Conservation (phyloP, 2,329 filamentous ascomycete genomes). For the Biscogniauxia sp. region DNA sequence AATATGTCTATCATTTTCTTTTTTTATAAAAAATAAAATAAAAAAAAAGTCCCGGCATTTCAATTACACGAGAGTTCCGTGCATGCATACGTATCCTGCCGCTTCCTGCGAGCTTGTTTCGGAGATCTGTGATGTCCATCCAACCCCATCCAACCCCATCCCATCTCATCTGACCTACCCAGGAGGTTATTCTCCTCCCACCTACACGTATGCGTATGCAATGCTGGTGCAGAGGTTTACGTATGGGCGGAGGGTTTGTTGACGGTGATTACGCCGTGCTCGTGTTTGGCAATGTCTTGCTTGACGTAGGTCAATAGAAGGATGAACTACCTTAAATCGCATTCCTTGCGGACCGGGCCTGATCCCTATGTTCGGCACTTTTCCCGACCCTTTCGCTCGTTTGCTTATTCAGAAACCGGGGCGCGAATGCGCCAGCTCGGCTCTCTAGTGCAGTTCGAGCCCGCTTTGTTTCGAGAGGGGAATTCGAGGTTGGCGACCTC, state of each 20-base stretch:
- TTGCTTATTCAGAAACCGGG: background rate
- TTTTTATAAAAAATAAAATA: no score
- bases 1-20: no score
- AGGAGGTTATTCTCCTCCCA: no score
- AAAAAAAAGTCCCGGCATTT: no score
- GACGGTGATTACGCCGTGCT: background rate
- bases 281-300: background rate
- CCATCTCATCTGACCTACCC: no score
- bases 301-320: background rate
- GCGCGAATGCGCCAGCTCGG: no score
- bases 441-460: no score
- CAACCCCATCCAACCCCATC: no score
- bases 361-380: background rate
- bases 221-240: background rate
- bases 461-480: no score
- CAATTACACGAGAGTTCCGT: background rate
- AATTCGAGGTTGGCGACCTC: no score
- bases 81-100: background rate
- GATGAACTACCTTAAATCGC: background rate
- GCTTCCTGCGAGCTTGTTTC: background rate
- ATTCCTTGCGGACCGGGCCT: background rate
- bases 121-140: no score
- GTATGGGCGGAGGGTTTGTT: background rate
- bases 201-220: background rate
- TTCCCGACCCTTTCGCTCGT: background rate